A percentile compares a stretch with the other conserved stretches of the same genome.
These are phyloP conservation scores for Leptodontidium sp. DNA, from an alignment of 2,329 filamentous ascomycete species.

Conservation along the genomic window DNA sequence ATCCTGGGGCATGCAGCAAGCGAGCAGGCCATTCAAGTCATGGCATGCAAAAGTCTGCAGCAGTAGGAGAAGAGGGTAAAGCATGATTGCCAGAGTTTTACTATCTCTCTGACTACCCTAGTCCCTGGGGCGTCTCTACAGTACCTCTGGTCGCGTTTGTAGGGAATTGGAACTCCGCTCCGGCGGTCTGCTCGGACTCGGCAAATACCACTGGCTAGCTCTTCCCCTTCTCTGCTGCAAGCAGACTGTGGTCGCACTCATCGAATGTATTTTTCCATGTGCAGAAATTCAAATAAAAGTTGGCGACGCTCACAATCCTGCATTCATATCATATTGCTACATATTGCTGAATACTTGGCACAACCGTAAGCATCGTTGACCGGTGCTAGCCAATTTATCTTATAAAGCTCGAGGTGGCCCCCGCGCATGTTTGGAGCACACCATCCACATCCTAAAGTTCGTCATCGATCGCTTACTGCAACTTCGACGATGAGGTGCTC, in stretches of 20 bases:
- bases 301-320: background rate
- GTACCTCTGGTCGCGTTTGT: background rate
- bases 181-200: background rate
- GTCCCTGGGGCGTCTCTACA: too few species aligned
- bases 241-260: background rate
- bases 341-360: too few species aligned
- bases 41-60: background rate
- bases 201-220: background rate
- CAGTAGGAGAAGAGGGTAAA: background rate
- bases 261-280: background rate
- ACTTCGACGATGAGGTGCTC: background rate
- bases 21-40: background rate
- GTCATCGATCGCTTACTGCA: conserved; percentile 5
- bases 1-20: background rate
- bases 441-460: background rate
- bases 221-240: background rate
- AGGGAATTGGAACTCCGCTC: background rate
- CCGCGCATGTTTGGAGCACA: background rate
- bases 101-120: background rate
- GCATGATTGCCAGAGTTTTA: background rate
- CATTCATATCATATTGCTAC: background rate
- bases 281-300: background rate
- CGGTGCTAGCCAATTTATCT: background rate
- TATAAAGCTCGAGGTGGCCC: background rate
- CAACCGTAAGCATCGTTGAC: background rate